Evolutionary conservation across 371 early-diverging fungal genomes (phyloP), one percentile per base, ranked within the genome.

Genomic region (Apophysomyces elegans): DNA sequence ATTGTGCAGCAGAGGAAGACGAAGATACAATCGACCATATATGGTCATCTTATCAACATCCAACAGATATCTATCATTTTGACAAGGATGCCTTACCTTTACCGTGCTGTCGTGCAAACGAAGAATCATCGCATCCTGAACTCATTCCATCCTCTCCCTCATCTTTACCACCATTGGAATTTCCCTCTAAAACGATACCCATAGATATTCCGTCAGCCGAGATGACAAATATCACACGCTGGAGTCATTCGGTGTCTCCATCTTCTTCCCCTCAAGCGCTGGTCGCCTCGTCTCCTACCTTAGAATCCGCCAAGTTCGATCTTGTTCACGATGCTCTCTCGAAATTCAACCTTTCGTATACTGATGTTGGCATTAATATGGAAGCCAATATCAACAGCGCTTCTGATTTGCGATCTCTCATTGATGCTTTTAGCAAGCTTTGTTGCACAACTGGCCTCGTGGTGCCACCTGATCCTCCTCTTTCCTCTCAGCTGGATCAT

Each of bases 361-460:
- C 72, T 18, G 72, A 71, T 14, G 16, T 56, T 36, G 75, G 75
- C 26, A 46, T 75, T 46, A 66, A 69, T n/a, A 69, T 75, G 67
- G 71, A 71, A 60, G 70, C 75, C 36, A 62, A 64, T 44, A 62
- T 75, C 35, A 56, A 64, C 38, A 75, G 56, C 58, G 70, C 63
- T 11, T 69, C 72, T 43, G 75, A 75, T 32, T 61, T 75, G 6
- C 60, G 70, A 37, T 44, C 70, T 16, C 56, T 75, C 36, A 66
- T 75, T 38, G 69, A 75, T 38, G 69, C 75, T 36, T 73, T 73
- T 62, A 64, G 65, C 47, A 47, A 66, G 43, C 44, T 71, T 13
- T 67, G 65, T 46, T 39, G 58, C 32, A 32, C 58, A 35, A 46
- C 43, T 26, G 59, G 37, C 37, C 16, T 56, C 56, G 54, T 38